Percentiles rank a stretch among this genome's conserved stretches.
Conservation (phyloP, 2,329 filamentous ascomycete species). For the Xylaria sp. region DNA sequence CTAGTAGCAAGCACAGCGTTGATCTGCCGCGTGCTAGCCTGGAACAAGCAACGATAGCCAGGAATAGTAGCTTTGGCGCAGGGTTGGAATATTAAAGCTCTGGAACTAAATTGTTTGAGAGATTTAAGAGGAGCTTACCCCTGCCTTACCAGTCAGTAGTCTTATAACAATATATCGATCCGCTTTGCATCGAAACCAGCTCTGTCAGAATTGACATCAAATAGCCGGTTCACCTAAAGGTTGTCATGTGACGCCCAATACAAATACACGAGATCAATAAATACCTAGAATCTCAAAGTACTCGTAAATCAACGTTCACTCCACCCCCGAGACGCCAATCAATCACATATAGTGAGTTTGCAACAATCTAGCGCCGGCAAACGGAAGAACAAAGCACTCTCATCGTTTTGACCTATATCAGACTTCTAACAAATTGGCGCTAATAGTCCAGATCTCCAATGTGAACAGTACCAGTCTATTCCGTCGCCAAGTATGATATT, state of each 20-base stretch:
- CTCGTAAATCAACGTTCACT: not conserved
- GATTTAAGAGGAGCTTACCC: slow-evolving; percentile 1
- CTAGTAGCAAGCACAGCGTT: slow-evolving; percentile 54
- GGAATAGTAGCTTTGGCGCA: slow-evolving; percentile 61
- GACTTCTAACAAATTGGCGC: not conserved
- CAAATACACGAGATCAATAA: not conserved
- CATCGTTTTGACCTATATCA: not conserved
- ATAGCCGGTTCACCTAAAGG: slow-evolving; percentile 4
- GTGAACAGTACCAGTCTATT: slow-evolving; percentile 1
- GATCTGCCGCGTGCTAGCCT: slow-evolving; percentile 58
- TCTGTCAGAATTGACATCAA: slow-evolving; percentile 6
- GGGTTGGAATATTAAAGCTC: slow-evolving; percentile 58
- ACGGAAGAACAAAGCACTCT: not conserved
- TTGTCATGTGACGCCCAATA: slow-evolving; percentile 11
- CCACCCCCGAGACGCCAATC: not conserved
- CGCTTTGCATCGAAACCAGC: not conserved
- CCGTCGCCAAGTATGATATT: not conserved
- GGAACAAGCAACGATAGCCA: slow-evolving; percentile 59
- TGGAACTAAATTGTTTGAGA: not conserved
- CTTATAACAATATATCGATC: slow-evolving; percentile 10
- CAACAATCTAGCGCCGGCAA: not conserved
- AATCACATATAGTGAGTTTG: not conserved
- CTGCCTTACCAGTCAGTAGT: not conserved
- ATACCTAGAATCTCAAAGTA: not conserved
- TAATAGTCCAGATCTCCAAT: not conserved